These are phyloP conservation scores for Jackrogersella multiformis DNA, from an alignment of 495 filamentous ascomycete genomes.

Conservation along the genomic window DNA sequence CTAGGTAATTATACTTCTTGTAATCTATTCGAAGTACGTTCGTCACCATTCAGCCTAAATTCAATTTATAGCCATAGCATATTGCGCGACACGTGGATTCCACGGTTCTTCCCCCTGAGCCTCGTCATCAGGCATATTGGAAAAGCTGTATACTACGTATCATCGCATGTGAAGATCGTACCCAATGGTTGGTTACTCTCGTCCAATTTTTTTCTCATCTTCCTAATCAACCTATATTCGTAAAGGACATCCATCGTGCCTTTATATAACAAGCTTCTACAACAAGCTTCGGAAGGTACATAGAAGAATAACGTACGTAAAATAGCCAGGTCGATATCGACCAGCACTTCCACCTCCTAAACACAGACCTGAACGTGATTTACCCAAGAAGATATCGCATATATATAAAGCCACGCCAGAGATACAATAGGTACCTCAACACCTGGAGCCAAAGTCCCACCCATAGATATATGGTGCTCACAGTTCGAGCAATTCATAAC, in stretches of 20 bases:
- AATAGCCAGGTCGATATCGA: neutral
- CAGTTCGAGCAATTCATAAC: constrained; percentile 13
- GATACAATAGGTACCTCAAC: constrained; percentile 16
- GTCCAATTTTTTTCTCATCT: constrained; percentile 7
- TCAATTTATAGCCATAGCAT: neutral
- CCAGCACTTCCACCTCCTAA: neutral
- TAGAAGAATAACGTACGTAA: constrained; percentile 26
- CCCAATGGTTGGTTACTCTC: neutral
- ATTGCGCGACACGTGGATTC: constrained; percentile 25
- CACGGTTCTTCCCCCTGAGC: constrained; percentile 5
- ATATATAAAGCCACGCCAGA: constrained; percentile 5
- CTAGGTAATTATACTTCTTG: neutral
- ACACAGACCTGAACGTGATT: constrained; percentile 1
- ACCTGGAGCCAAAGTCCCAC: constrained; percentile 26
- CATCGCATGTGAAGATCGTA: neutral
- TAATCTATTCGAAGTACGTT: constrained; percentile 25
- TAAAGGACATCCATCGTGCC: constrained; percentile 2
- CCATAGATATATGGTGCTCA: constrained; percentile 7
- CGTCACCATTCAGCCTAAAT: constrained; percentile 31
- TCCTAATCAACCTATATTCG: constrained; percentile 5
- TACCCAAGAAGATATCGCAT: constrained; percentile 17
- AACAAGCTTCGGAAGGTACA: constrained; percentile 25
- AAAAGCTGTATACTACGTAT: constrained; percentile 4
- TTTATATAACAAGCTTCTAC: constrained; percentile 27
- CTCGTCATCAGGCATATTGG: constrained; percentile 9